These are phyloP conservation scores for Pulveroboletus sp. DNA, from an alignment of 768 basidiomycete species.

Conservation along the genomic window DNA sequence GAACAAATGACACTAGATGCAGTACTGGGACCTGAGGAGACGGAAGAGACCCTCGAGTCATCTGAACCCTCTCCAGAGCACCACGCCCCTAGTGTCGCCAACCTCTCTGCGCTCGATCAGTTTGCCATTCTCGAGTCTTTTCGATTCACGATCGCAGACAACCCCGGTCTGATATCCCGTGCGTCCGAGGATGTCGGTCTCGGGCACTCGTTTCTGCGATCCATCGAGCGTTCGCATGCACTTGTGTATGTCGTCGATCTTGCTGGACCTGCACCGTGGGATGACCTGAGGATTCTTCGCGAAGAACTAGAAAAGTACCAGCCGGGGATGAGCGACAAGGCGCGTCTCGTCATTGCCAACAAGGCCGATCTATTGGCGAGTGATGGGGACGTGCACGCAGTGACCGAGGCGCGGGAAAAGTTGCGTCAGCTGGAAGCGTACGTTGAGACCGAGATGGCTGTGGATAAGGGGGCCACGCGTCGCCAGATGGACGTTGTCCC, in stretches of 20 bases:
- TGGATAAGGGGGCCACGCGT: neutral
- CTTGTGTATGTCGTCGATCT: conserved; percentile 93
- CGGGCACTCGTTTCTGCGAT: conserved; percentile 89
- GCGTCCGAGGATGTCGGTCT: conserved; percentile 89
- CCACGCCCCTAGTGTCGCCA: neutral
- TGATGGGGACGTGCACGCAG: conserved; percentile 42
- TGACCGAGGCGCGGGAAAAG: conserved; percentile 54
- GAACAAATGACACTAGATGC: conserved; percentile 37
- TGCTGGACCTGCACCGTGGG: conserved; percentile 65
- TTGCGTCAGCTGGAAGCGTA: conserved; percentile 52
- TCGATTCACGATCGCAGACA: conserved; percentile 95
- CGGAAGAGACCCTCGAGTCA: neutral
- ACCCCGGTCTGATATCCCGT: conserved; percentile 83
- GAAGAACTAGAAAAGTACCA: conserved; percentile 85
- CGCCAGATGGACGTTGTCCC: conserved; percentile 66
- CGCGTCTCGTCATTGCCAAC: conserved; percentile 84
- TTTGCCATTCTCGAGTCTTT: conserved; percentile 68
- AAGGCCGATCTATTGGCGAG: conserved; percentile 82
- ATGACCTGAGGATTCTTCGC: conserved; percentile 65
- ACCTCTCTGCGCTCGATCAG: conserved; percentile 30
- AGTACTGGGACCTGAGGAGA: neutral
- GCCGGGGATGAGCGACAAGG: conserved; percentile 70
- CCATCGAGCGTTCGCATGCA: conserved; percentile 87
- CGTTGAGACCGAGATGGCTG: conserved; percentile 44
- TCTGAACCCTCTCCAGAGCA: neutral